These are phyloP conservation scores for Petrea volubilis DNA, from an alignment of 257 asterid genomes.

Conservation along the genomic window DNA sequence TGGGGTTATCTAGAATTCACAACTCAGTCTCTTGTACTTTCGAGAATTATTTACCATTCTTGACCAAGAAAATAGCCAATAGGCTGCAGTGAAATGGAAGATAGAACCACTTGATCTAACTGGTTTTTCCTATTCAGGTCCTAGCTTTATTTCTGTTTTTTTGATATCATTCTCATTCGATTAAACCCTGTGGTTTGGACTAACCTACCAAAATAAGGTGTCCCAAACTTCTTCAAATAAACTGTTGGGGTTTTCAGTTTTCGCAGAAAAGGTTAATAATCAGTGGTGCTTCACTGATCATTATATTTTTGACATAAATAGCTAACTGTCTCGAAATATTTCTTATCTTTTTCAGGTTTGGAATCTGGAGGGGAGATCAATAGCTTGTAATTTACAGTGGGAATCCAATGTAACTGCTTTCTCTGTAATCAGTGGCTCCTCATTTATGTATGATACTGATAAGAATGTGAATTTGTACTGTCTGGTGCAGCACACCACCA, in stretches of 20 bases:
- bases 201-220: not conserved
- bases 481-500: not conserved
- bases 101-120: not conserved
- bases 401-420: conserved; percentile 85
- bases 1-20: conserved; percentile 4
- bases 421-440: conserved; percentile 80
- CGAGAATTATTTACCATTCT: not conserved
- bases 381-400: conserved; percentile 76
- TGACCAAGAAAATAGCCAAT: conserved; percentile 6
- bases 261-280: conserved; percentile 9
- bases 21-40: conserved; percentile 7
- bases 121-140: not conserved
- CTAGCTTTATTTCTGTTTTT: not conserved
- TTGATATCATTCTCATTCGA: not conserved
- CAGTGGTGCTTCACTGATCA: conserved; percentile 3
- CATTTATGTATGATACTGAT: conserved; percentile 64
- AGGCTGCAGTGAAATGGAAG: conserved; percentile 5
- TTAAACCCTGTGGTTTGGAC: not conserved
- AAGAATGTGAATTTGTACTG: conserved; percentile 24
- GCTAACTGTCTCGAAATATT: conserved; percentile 11
- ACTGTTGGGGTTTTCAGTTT: not conserved
- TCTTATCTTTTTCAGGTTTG: conserved; percentile 62
- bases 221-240: conserved; percentile 9
- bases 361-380: conserved; percentile 69
- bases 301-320: not conserved